phyloP scores from a whole-genome alignment of 805 yeast genomes.

The Sugiyamaella mastotermitis region DNA sequence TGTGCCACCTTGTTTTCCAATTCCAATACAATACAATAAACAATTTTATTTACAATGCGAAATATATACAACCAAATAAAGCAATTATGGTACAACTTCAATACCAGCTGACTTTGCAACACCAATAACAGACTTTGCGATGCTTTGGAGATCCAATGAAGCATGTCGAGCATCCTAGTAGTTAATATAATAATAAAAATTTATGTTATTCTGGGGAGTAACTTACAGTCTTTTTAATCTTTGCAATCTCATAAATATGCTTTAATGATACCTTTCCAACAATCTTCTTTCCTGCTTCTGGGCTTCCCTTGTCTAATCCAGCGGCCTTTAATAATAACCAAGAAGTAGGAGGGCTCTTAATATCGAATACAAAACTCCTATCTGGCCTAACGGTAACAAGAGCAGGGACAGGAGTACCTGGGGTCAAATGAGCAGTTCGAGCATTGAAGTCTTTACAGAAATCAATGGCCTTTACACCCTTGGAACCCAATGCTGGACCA shows the following conservation, averaged over 20 bases:
- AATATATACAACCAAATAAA: slow-evolving; percentile 1
- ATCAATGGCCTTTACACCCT: slow-evolving; percentile 97
- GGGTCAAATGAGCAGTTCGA: slow-evolving; percentile 78
- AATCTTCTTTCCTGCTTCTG: slow-evolving; percentile 48
- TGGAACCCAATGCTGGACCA: slow-evolving; percentile 97
- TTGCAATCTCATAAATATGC: slow-evolving; percentile 91
- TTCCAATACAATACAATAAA: too few relatives aligned
- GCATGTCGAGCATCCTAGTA: slow-evolving; percentile 64
- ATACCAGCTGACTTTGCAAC: slow-evolving; percentile 91
- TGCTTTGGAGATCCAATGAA: slow-evolving; percentile 60
- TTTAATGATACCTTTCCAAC: slow-evolving; percentile 73
- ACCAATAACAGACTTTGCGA: slow-evolving; percentile 76
- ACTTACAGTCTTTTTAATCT: slow-evolving; percentile 62
- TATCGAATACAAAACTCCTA: slow-evolving; percentile 76
- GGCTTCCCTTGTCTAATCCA: slow-evolving; percentile 73
- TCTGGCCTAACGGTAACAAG: slow-evolving; percentile 85
- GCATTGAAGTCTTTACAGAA: slow-evolving; percentile 98
- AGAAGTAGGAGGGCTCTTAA: slow-evolving; percentile 88
- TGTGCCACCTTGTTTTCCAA: too few relatives aligned
- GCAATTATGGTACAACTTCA: slow-evolving; percentile 56
- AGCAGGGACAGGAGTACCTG: slow-evolving; percentile 89
- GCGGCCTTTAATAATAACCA: slow-evolving; percentile 81
- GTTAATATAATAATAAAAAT: neutral
- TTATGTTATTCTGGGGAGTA: neutral
- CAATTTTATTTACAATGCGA: neutral